Percentiles rank a stretch among this genome's conserved stretches.
Conservation (phyloP, 257 asterid genomes). For the Ehretia macrophylla region DNA sequence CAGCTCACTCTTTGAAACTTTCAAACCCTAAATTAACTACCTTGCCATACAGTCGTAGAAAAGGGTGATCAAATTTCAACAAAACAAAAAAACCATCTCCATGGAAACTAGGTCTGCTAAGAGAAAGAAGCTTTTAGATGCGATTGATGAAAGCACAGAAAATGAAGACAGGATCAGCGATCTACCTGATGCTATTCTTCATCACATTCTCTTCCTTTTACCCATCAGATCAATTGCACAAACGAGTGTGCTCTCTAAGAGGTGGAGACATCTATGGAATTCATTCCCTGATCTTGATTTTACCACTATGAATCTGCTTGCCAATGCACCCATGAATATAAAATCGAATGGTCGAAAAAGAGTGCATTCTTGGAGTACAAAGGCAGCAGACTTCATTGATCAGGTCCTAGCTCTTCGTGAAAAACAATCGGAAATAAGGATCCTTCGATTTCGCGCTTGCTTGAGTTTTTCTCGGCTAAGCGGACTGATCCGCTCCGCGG, state of each 20-base stretch:
- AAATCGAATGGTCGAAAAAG: slow-evolving; percentile 16
- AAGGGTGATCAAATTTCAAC: not conserved
- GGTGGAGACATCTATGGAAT: slow-evolving; percentile 65
- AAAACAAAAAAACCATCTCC: slow-evolving; percentile 1
- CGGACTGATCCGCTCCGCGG: slow-evolving; percentile 54
- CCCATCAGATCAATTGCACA: slow-evolving; percentile 64
- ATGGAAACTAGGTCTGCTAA: slow-evolving; percentile 88
- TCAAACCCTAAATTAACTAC: slow-evolving; percentile 31
- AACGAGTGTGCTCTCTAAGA: slow-evolving; percentile 51
- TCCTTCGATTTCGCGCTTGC: slow-evolving; percentile 49
- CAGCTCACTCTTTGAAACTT: slow-evolving; percentile 24
- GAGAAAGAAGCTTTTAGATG: slow-evolving; percentile 35
- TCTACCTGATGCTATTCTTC: slow-evolving; percentile 68
- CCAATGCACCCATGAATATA: slow-evolving; percentile 1
- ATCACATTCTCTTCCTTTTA: slow-evolving; percentile 47
- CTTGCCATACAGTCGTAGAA: not conserved
- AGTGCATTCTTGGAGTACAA: slow-evolving; percentile 14
- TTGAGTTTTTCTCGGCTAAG: slow-evolving; percentile 46
- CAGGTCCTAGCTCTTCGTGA: slow-evolving; percentile 44
- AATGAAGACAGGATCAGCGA: slow-evolving; percentile 56
- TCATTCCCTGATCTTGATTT: slow-evolving; percentile 84
- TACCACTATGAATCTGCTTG: slow-evolving; percentile 30
- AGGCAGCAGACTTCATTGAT: slow-evolving; percentile 39
- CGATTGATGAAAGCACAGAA: not conserved
- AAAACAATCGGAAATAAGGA: slow-evolving; percentile 41